Conservation (phyloP, 129 eudicot genomes). For the Arctium minus region DNA sequence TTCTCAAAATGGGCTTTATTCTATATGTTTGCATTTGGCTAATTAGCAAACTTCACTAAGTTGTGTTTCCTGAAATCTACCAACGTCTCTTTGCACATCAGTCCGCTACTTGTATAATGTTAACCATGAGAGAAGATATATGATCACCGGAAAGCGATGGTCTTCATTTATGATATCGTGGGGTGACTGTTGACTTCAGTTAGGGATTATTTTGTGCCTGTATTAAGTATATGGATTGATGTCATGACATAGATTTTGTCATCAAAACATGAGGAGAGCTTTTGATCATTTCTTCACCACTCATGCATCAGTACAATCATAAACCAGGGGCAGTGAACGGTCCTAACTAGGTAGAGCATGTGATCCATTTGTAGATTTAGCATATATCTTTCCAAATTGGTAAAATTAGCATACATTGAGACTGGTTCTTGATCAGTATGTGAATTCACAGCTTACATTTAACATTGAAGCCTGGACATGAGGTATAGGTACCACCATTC, state of each 20-base stretch:
- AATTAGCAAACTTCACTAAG: neutral
- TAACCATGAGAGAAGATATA: neutral
- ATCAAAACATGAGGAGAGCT: neutral
- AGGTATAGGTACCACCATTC: neutral
- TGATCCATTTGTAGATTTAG: neutral
- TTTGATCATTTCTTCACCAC: neutral
- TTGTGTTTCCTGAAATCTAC: neutral
- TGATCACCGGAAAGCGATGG: neutral
- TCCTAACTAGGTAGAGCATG: neutral
- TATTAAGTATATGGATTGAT: neutral
- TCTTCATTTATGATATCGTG: neutral
- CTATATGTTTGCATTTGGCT: neutral
- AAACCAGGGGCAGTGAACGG: neutral
- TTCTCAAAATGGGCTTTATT: neutral
- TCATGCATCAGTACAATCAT: neutral
- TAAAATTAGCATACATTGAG: neutral
- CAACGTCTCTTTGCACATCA: neutral
- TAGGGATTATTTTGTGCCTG: neutral
- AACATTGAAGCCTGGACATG: neutral
- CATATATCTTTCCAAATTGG: neutral
- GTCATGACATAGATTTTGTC: neutral
- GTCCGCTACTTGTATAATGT: neutral
- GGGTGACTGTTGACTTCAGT: neutral
- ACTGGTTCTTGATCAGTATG: neutral
- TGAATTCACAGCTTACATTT: neutral